Percentiles rank a stretch among this genome's conserved stretches.
Conservation (phyloP, 148 eudicot genomes). For the Camellia lanceoleosa region DNA sequence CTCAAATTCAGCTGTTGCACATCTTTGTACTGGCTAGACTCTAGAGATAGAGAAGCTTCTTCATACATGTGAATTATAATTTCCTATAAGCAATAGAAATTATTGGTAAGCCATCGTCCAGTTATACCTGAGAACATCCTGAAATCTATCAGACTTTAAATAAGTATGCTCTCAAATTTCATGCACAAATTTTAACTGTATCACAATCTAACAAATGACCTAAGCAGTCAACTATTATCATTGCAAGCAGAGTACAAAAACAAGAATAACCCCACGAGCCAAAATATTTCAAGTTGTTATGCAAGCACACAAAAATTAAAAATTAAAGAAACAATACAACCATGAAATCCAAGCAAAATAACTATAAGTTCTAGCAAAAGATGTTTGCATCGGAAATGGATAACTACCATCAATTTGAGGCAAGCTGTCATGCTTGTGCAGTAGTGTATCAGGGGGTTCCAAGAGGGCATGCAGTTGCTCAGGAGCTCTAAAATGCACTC, state of each 20-base stretch:
- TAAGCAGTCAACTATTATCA: neutral
- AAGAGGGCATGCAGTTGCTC: conserved; percentile 64
- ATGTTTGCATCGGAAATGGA: neutral
- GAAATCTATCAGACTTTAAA: neutral
- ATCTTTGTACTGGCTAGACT: neutral
- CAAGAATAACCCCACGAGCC: neutral
- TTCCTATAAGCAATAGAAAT: no score
- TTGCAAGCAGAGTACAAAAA: neutral
- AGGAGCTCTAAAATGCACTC: conserved; percentile 91
- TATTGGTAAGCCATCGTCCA: neutral
- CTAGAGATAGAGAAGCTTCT: no score
- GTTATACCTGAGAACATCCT: neutral
- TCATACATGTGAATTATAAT: neutral
- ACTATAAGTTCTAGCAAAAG: conserved; percentile 5
- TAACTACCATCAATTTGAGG: conserved; percentile 39
- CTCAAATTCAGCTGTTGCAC: neutral
- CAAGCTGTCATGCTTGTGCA: conserved; percentile 28
- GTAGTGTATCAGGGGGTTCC: conserved; percentile 45
- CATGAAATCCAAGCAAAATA: neutral
- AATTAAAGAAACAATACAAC: neutral
- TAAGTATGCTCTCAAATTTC: neutral
- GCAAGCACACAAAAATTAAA: neutral
- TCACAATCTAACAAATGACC: neutral
- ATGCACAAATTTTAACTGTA: neutral
- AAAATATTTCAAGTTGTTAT: neutral